Conservation (phyloP, 1,284 basidiomycete species). For the Malassezia dermatis region DNA sequence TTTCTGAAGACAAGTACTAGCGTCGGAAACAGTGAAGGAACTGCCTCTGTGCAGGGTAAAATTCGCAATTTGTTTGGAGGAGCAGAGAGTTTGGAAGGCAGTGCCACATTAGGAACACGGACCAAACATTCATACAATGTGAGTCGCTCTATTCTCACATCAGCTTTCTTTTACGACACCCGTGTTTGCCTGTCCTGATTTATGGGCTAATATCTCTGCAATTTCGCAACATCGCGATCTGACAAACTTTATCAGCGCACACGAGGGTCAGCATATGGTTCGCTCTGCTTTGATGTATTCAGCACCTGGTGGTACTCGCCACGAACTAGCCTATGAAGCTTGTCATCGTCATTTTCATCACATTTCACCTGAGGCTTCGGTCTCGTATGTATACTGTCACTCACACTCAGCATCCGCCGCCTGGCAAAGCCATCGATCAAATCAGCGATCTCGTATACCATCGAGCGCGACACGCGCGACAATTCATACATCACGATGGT, state of each 20-base stretch:
- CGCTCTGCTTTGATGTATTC: conserved; percentile 55
- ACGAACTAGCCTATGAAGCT: conserved; percentile 40
- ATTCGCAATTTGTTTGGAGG: conserved; percentile 72
- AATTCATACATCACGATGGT: conserved; percentile 56
- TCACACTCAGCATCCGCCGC: conserved; percentile 60
- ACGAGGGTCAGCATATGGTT: conserved; percentile 59
- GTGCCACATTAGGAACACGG: conserved; percentile 72
- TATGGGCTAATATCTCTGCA: conserved; percentile 56
- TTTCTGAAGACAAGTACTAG: conserved; percentile 81
- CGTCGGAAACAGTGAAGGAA: conserved; percentile 85
- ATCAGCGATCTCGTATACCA: conserved; percentile 71
- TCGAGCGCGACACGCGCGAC: conserved; percentile 68
- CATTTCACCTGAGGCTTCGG: conserved; percentile 27
- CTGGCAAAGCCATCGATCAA: conserved; percentile 69
- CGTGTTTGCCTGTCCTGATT: conserved; percentile 53
- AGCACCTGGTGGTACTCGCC: conserved; percentile 13
- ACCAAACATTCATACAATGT: conserved; percentile 65
- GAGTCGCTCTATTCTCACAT: not conserved
- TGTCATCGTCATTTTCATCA: conserved; percentile 25
- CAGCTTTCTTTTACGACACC: conserved; percentile 32
- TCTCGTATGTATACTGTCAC: conserved; percentile 19
- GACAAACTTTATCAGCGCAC: conserved; percentile 60
- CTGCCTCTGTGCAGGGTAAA: conserved; percentile 42
- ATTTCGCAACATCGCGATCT: conserved; percentile 63
- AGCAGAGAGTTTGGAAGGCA: conserved; percentile 76